phyloP scores from a whole-genome alignment of 2,329 filamentous ascomycete genomes.

The Fonsecaea pedrosoi region DNA sequence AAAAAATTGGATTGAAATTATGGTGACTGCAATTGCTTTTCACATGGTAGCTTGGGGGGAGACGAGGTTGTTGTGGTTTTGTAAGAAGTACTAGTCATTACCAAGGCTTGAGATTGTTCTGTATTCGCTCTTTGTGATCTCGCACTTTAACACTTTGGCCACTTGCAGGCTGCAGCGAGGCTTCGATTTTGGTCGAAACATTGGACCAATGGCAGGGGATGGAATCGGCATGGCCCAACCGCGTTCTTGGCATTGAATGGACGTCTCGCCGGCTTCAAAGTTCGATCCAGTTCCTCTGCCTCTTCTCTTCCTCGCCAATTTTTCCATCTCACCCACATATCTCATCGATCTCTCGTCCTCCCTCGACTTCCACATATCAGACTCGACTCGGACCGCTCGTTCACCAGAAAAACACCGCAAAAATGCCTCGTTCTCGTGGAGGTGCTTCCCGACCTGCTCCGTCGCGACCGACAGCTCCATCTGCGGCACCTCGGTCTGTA shows the following conservation, averaged over 20 bases:
- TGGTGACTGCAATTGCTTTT: not conserved
- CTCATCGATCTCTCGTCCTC: not conserved
- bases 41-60: too few species aligned
- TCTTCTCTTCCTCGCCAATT: slow-evolving; percentile 2
- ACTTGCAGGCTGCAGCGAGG: slow-evolving; percentile 1
- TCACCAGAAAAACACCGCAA: slow-evolving; percentile 37
- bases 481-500: slow-evolving; percentile 46
- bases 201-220: not conserved
- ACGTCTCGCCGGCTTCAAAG: slow-evolving; percentile 1
- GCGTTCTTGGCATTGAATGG: slow-evolving; percentile 6
- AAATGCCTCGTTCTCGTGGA: slow-evolving; percentile 78
- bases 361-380: not conserved
- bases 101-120: not conserved
- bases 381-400: not conserved
- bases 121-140: not conserved
- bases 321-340: not conserved
- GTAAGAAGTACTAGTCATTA: not conserved
- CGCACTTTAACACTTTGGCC: not conserved
- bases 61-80: slow-evolving; percentile 4
- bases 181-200: not conserved
- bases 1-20: not conserved
- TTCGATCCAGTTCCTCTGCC: slow-evolving; percentile 3
- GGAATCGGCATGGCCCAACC: slow-evolving; percentile 1
- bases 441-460: slow-evolving; percentile 62
- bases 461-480: slow-evolving; percentile 66